These are phyloP conservation scores for Wickerhamiella azyma DNA, from an alignment of 805 yeast genomes.

Conservation along the genomic window DNA sequence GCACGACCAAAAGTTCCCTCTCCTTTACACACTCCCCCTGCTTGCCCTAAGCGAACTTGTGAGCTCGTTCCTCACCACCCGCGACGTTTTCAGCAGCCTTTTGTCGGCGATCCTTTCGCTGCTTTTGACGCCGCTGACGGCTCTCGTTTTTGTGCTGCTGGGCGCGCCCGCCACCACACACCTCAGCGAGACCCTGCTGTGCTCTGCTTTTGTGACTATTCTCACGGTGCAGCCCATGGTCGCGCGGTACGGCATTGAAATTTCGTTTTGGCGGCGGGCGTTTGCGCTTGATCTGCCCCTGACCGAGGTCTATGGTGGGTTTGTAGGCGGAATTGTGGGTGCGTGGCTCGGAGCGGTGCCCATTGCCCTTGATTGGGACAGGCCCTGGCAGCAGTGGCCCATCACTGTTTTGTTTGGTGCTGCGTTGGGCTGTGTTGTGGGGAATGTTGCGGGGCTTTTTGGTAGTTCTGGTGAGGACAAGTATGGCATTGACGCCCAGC, in stretches of 20 bases:
- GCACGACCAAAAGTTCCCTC: neutral
- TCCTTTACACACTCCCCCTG: neutral
- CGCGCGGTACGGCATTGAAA: conserved; percentile 38
- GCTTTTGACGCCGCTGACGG: conserved; percentile 21
- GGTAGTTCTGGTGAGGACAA: neutral
- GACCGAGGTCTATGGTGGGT: conserved; percentile 27
- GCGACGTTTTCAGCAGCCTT: conserved; percentile 19
- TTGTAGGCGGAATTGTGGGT: conserved; percentile 41
- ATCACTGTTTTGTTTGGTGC: conserved; percentile 71
- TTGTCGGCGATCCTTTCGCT: conserved; percentile 22
- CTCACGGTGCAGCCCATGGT: conserved; percentile 54
- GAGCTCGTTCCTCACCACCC: conserved; percentile 1
- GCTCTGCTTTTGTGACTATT: conserved; percentile 48
- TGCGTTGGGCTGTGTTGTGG: conserved; percentile 57
- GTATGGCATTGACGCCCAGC: neutral
- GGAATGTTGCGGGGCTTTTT: conserved; percentile 31
- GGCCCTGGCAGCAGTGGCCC: conserved; percentile 97
- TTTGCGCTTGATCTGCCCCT: conserved; percentile 21
- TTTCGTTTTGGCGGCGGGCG: conserved; percentile 31
- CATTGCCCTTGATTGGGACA: conserved; percentile 94
- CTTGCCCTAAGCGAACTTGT: neutral
- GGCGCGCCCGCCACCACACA: conserved; percentile 67
- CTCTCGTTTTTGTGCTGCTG: conserved; percentile 37
- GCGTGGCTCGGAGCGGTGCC: conserved; percentile 91
- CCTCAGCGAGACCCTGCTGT: conserved; percentile 40